Evolutionary conservation across 805 yeast species (phyloP).

Genomic region (Teunomyces aglyptinius): DNA sequence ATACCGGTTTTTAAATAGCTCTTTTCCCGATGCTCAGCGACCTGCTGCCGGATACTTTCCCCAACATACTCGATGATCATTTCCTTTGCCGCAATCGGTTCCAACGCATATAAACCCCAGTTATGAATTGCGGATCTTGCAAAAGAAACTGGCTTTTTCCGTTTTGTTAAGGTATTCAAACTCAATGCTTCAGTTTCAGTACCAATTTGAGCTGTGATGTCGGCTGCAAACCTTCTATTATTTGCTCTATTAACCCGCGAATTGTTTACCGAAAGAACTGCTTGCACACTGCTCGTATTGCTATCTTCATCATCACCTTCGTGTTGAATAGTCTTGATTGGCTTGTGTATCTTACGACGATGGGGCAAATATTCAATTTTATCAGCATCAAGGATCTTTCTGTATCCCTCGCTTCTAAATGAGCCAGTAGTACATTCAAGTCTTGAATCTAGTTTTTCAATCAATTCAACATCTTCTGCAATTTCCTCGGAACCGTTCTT

Average conservation of each 20-base stretch:
- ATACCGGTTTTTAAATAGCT: conserved; percentile 86
- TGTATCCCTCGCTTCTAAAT: conserved; percentile 71
- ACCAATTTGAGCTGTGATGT: conserved; percentile 79
- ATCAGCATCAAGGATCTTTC: conserved; percentile 66
- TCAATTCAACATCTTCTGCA: conserved; percentile 24
- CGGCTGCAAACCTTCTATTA: conserved; percentile 86
- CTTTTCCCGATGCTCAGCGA: conserved; percentile 89
- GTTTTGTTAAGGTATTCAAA: conserved; percentile 80
- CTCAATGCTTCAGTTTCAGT: conserved; percentile 79
- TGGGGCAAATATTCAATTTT: conserved; percentile 82
- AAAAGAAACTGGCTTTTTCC: conserved; percentile 93
- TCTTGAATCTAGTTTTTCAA: conserved; percentile 26
- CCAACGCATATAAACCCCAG: conserved; percentile 96
- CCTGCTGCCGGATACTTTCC: conserved; percentile 87
- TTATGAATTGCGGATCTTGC: conserved; percentile 96
- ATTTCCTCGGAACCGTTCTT: conserved; percentile 23
- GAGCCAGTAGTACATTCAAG: conserved; percentile 53
- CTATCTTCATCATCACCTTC: conserved; percentile 46
- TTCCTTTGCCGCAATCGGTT: conserved; percentile 92
- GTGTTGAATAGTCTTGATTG: conserved; percentile 71
- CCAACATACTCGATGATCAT: conserved; percentile 99
- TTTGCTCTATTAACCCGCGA: conserved; percentile 85
- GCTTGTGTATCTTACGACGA: conserved; percentile 64
- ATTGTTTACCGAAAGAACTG: conserved; percentile 41
- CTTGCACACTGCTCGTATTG: conserved; percentile 8